Evolutionary conservation across 2,329 filamentous ascomycete genomes (phyloP), one percentile per base, ranked within the genome.

Genomic region (Fusarium subtropicale): DNA sequence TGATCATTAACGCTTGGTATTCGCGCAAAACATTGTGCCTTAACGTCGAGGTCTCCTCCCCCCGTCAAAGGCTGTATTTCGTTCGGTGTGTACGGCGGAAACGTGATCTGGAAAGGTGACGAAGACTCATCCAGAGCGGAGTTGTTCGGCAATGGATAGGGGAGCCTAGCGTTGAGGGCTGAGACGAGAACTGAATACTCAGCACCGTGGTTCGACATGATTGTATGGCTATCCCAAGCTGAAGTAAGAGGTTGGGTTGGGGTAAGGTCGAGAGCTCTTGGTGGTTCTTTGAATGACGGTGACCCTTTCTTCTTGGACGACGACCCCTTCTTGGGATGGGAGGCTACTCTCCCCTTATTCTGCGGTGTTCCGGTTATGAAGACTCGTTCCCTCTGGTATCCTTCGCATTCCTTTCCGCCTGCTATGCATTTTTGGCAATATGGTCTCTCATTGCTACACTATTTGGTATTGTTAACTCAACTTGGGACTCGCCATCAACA

Each of bases 391-490:
- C 86, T 81, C 73, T 89, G 84, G 76, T 91, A 91, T 39, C 89
- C 89, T 47, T 84, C 84, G 71, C 89, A 91, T 60, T 83, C 76
- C 45, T 87, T 81, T 24, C 87, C 86, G 70, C 84, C 86, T 70
- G 85, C 82, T 58, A 83, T 79, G 75, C 89, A 91, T 74, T 89
- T 90, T 56, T 83, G 83, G 76, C 89, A 91, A 38, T 81, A 80
- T 3, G 89, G 89, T 6, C 85, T 84, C 60, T 86, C 83, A 67
- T 89, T 88, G 77, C 89, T 89, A 76, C 89, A 91, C 86, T 89
- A 69, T 45, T 46, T 44, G 24, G 22, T 22, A 38, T n/a, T 41
- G 63, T 70, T 34, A 70, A 47, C 22, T 45, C 39, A 46, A 15
- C 28, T n/a, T 39, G 20, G 7, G 26, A 20, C 22, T 20, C 22